phyloP scores from a whole-genome alignment of 306 rosid species.

The Leucaena leucocephala region DNA sequence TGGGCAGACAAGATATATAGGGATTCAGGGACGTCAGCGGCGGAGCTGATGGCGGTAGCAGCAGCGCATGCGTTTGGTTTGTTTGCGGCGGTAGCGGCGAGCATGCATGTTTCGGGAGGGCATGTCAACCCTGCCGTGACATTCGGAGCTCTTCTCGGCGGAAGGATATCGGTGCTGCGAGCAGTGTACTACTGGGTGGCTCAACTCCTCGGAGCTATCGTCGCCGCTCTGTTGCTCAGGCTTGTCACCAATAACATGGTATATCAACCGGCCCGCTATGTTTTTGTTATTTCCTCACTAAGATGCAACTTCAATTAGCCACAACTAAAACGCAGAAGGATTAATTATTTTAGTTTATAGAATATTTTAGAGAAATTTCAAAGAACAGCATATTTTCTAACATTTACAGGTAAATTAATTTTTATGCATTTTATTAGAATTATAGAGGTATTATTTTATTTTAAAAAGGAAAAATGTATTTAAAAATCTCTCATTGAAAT shows the following conservation, averaged over 20 bases:
- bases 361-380: no score
- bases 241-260: slow-evolving; percentile 87
- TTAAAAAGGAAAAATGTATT: no score
- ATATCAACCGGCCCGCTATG: not conserved
- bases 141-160: slow-evolving; percentile 83
- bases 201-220: slow-evolving; percentile 78
- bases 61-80: slow-evolving; percentile 76
- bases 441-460: no score
- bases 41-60: slow-evolving; percentile 63
- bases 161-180: slow-evolving; percentile 77
- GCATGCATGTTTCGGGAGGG: slow-evolving; percentile 85
- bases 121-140: slow-evolving; percentile 95
- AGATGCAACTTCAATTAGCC: no score
- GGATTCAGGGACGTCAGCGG: slow-evolving; percentile 57
- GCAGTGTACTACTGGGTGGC: slow-evolving; percentile 87
- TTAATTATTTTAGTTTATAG: no score
- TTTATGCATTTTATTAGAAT: no score
- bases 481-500: no score
- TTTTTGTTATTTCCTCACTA: no score
- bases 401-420: no score
- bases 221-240: slow-evolving; percentile 80
- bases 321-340: no score
- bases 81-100: slow-evolving; percentile 72
- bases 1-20: slow-evolving; percentile 66
- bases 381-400: no score